Base-by-base conservation (phyloP, 331 rosid species). In the Rhamnella rubrinervis region DNA sequence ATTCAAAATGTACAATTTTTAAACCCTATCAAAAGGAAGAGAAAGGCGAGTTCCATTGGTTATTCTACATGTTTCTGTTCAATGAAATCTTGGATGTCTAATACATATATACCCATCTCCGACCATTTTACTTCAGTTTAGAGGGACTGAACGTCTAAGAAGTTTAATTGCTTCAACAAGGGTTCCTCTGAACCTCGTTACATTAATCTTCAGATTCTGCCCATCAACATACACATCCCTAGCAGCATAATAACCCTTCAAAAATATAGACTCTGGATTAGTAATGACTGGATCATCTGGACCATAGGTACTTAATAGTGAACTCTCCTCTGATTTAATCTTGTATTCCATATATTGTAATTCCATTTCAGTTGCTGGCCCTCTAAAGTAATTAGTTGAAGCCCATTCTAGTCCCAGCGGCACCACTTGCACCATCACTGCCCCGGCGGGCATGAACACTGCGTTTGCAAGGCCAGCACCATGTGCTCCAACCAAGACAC, bases 351-450 rank as follows among this genome's bases (percentile, higher is more conserved):
- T 9, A 60, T 71, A 66, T 17, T 55, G 6, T 38, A 72, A 6
- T 39, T 65, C 70, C 74, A 78, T 53, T 51, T 25, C 62, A 4
- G 19, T 20, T 16, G 46, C 68, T 0, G 75, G 67, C 15, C 60
- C 47, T 17, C 75, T 63, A 61, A 11, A 57, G 58, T 73, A 68
- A 37, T 37, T 16, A 8, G 16, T 57, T 6, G 83, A 57, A 58
- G 75, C 77, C 78, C 78, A 78, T 21, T 78, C 78, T 15, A 78
- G 53, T 23, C 74, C 82, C 31, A 72, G 40, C 8, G 78, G 82
- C 26, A 78, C 82, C 51, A 78, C 82, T 61, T 78, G 82, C 50
- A 78, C 75, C 55, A 67, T 1, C 51, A 78, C 70, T 8, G 82
- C 71, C 57, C 70, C 64, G 12, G 59, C 38, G 9, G 71, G 78